Percentiles rank a stretch among this genome's conserved stretches.
Evolutionary conservation across 148 eudicot species (phyloP).

Genomic region (Vaccinium macrocarpon): DNA sequence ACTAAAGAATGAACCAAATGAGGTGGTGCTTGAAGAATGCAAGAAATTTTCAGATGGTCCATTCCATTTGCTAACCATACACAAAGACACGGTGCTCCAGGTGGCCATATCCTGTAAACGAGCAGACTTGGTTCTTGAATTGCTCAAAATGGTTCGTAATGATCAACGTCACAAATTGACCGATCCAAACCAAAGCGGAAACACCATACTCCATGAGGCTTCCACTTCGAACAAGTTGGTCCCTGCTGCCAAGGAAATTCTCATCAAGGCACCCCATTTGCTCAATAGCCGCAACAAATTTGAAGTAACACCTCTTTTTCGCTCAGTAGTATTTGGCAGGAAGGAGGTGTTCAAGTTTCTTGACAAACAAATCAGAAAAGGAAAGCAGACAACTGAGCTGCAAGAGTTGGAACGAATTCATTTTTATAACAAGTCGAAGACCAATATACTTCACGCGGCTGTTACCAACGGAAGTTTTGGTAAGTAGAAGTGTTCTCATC

Average conservation of each 20-base stretch:
- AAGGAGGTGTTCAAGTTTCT: conserved; percentile 5
- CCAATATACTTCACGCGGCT: conserved; percentile 2
- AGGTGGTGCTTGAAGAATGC: conserved; percentile 7
- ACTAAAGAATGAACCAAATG: not conserved
- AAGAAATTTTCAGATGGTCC: not conserved
- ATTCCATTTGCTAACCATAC: not conserved
- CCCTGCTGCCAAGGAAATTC: conserved; percentile 8
- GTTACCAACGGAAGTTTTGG: conserved; percentile 8
- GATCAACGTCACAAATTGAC: not conserved
- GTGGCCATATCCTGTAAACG: conserved; percentile 6
- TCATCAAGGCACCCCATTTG: not conserved
- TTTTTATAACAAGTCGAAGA: too few relatives aligned
- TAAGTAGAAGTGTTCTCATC: not conserved
- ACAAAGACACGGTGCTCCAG: not conserved
- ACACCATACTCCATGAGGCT: conserved; percentile 23
- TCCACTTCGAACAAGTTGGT: conserved; percentile 10
- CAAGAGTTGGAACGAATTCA: too few relatives aligned
- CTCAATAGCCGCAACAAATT: not conserved
- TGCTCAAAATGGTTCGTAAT: not conserved
- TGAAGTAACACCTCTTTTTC: conserved; percentile 17
- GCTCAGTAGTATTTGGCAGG: conserved; percentile 14
- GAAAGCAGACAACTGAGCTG: not conserved
- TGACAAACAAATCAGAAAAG: not conserved
- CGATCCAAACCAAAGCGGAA: not conserved
- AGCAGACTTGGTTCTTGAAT: not conserved